Evolutionary conservation across 192 early-diverging fungal genomes (phyloP), one percentile per base, ranked within the genome.

Genomic region (Obelidium mucronatum): DNA sequence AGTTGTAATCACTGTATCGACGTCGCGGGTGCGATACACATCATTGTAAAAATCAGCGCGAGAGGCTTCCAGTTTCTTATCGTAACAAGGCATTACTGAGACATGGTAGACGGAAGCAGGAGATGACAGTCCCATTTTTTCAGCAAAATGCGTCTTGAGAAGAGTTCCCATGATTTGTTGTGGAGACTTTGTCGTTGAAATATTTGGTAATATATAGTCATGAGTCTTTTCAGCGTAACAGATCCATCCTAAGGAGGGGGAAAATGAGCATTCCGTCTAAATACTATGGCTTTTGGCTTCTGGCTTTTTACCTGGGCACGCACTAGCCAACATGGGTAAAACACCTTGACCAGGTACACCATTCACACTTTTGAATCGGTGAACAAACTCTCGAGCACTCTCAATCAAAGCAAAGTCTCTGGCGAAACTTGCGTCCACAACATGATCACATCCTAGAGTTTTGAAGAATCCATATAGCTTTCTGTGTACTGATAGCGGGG

Each of bases 221-320:
- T 99, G 97, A 0, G 98, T 98, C 83, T 98, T 99, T 84, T 99
- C 98, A 15, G 96, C 96, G 73, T 99, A 99, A 83, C 98, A 99
- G 31, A 99, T 94, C 96, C 96, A 99, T 17, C 97, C 96, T 58
- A 17, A 26, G 48, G 15, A 60, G 11, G 19, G 8, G 19, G 5
- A 6, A 19, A 44, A 19, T 48, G 44, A 48, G 44, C 19, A 19
- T 48, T n/a, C n/a, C n/a, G n/a, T n/a, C n/a, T n/a, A n/a, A n/a
- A n/a, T n/a, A n/a, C n/a, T n/a, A n/a, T n/a, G n/a, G n/a, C n/a
- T n/a, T n/a, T 0, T 48, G 19, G 44, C 19, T 48, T 48, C 44
- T 48, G 44, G 44, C 8, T 48, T 48, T 6, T 48, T 40, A 79
- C 85, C 88, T 67, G 88, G 88, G 64, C 88, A 90, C 5, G 88